Conservation (phyloP, 768 basidiomycete genomes). For the Rhodocollybia butyracea region DNA sequence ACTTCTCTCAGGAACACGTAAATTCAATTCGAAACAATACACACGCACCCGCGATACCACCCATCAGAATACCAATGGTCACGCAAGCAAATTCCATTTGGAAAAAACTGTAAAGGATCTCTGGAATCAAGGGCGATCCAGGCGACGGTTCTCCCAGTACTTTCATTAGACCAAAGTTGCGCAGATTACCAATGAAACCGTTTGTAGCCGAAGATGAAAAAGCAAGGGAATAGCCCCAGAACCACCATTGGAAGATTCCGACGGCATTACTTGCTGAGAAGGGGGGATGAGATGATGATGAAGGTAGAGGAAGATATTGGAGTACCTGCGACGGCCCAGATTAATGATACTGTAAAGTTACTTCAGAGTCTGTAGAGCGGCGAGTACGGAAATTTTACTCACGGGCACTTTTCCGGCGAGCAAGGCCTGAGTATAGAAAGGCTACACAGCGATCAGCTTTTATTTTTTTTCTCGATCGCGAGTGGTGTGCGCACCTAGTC, state of each 20-base stretch:
- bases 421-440: conserved; percentile 72
- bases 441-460: conserved; percentile 31
- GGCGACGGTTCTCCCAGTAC: conserved; percentile 73
- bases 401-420: conserved; percentile 65
- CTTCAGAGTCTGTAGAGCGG: neutral
- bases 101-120: conserved; percentile 81
- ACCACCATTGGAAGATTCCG: conserved; percentile 78
- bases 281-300: neutral
- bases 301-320: conserved; percentile 56
- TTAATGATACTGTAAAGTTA: conserved; percentile 49
- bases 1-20: neutral
- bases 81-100: conserved; percentile 87
- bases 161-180: conserved; percentile 70
- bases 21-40: neutral
- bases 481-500: conserved; percentile 45
- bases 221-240: conserved; percentile 47
- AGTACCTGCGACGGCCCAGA: conserved; percentile 54
- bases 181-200: conserved; percentile 77
- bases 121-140: conserved; percentile 79
- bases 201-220: conserved; percentile 44
- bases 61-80: conserved; percentile 73
- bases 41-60: conserved; percentile 54
- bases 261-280: conserved; percentile 66
- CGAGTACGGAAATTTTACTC: conserved; percentile 14
- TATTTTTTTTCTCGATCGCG: neutral